Evolutionary conservation across 345 rosid species (phyloP), one percentile per base, ranked within the genome.

Genomic region (Camelina neglecta): DNA sequence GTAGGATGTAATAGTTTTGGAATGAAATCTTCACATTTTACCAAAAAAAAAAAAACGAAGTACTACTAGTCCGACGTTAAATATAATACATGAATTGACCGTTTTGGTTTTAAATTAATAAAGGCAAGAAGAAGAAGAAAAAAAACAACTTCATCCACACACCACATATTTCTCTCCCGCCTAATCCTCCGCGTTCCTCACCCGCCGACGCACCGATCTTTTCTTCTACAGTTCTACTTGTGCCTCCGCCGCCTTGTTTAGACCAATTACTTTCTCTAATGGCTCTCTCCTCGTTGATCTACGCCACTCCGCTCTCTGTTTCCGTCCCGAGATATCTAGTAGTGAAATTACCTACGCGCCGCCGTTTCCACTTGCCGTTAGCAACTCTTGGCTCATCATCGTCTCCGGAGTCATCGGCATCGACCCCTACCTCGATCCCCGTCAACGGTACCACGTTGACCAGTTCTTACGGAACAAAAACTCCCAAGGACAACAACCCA

Each of bases 311-410:
- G 3, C 75, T 85, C 80, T 79, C 86, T 7, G 66, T 79, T 50
- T 59, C 86, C 9, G 21, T 75, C 3, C 82, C 79, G 7, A 31
- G 56, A 18, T 53, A 63, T 16, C 73, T 47, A 53, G 75, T 47
- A 56, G 79, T 62, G 2, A 29, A 29, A 29, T 45, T 70, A 39
- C 77, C 31, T 8, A 38, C 64, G 38, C 75, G 56, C 64, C 85
- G 86, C 33, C 75, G 82, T 41, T 38, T 71, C 35, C 45, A 16
- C 0, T 64, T 42, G 11, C 76, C 83, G 41, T 55, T 74, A 9
- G 82, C 90, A 33, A 79, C 95, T 15, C 62, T 86, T 26, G 82
- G 84, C 61, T 80, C 90, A 7, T 80, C 90, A 4, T 54, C 88
- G 4, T 51, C 90, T 0, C 75, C 85, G 6, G 88, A 77, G 18